Evolutionary conservation across 139 green algal species (phyloP).

Genomic region (Dunaliella primolecta): DNA sequence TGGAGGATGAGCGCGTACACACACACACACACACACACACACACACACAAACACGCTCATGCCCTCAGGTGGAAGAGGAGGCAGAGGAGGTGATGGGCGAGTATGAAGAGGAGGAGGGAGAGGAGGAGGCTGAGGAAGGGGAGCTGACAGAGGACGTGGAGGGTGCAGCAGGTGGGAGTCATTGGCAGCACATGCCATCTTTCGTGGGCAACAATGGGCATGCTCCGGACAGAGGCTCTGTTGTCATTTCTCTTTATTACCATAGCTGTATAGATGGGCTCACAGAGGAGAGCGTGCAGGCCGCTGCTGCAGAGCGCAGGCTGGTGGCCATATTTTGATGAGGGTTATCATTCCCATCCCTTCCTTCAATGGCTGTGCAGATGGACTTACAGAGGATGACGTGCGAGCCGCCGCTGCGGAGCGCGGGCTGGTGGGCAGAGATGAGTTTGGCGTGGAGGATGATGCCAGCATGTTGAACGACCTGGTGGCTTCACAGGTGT

Average conservation of each 20-base stretch:
- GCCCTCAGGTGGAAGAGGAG: not conserved
- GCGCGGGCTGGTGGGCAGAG: not conserved
- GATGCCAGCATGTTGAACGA: not conserved
- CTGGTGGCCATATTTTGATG: too few relatives aligned
- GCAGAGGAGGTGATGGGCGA: not conserved
- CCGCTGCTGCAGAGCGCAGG: too few relatives aligned
- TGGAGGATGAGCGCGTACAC: too few relatives aligned
- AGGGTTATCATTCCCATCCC: too few relatives aligned
- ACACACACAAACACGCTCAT: not conserved
- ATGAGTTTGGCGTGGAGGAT: not conserved
- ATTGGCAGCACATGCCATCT: too few relatives aligned
- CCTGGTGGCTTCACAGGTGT: not conserved
- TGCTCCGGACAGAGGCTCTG: too few relatives aligned
- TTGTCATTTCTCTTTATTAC: too few relatives aligned
- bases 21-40: not conserved
- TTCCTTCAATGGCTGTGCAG: too few relatives aligned
- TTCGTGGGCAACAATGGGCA: too few relatives aligned
- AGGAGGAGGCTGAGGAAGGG: not conserved
- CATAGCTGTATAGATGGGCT: too few relatives aligned
- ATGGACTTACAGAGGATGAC: not conserved
- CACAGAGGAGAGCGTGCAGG: too few relatives aligned
- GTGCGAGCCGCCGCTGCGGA: not conserved
- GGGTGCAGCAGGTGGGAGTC: too few relatives aligned
- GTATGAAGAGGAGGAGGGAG: not conserved
- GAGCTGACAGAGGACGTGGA: not conserved